These are phyloP conservation scores for Trichomonascus vanleenenianus DNA, from an alignment of 805 yeast genomes.

Conservation along the genomic window DNA sequence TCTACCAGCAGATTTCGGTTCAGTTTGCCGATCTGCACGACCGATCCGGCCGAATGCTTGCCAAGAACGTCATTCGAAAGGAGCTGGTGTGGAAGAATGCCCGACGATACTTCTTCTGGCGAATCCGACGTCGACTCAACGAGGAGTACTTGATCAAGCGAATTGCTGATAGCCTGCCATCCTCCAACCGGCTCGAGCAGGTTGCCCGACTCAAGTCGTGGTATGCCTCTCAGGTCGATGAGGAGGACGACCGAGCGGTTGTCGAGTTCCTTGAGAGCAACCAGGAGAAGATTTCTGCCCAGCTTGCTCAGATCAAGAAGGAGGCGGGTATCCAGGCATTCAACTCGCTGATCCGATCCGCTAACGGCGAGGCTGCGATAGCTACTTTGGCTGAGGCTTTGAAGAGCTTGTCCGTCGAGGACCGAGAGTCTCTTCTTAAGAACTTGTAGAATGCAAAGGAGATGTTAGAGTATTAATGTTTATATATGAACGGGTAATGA, in stretches of 20 bases:
- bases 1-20: slow-evolving; percentile 84
- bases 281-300: slow-evolving; percentile 48
- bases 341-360: slow-evolving; percentile 14
- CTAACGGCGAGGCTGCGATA: slow-evolving; percentile 11
- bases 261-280: slow-evolving; percentile 81
- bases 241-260: slow-evolving; percentile 64
- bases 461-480: background rate
- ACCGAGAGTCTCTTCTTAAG: slow-evolving; percentile 27
- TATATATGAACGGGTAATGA: too few species aligned
- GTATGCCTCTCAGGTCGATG: slow-evolving; percentile 65
- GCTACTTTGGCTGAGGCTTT: slow-evolving; percentile 26
- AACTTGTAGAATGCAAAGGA: background rate
- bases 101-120: slow-evolving; percentile 98
- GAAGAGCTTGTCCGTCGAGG: slow-evolving; percentile 25
- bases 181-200: slow-evolving; percentile 66
- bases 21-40: slow-evolving; percentile 98
- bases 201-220: slow-evolving; percentile 82
- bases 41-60: slow-evolving; percentile 94
- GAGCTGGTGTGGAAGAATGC: slow-evolving; percentile 81
- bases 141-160: slow-evolving; percentile 82
- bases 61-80: slow-evolving; percentile 83
- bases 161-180: slow-evolving; percentile 54
- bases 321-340: slow-evolving; percentile 19
- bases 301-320: slow-evolving; percentile 17
- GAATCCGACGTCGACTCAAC: slow-evolving; percentile 89